Base-by-base conservation (phyloP, 1,284 basidiomycete species). In the Entoloma clypeatum region DNA sequence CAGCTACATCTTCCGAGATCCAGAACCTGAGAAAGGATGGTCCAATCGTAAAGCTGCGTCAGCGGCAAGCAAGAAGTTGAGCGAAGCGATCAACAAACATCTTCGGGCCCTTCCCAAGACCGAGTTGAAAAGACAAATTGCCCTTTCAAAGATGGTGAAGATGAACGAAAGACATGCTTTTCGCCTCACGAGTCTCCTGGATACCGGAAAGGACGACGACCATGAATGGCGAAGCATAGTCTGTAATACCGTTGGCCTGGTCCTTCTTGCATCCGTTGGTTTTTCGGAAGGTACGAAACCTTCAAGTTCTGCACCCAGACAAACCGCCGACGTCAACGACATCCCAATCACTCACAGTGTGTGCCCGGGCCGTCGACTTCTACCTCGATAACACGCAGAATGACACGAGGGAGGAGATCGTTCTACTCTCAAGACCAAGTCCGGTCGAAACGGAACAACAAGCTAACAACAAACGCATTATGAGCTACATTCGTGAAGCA, bases 401-500 rank as follows among this genome's bases (percentile, higher is more conserved):
- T 7, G 43, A 53, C 10, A 62, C 69, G 43, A 54, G 61, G 7
- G 57, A 57, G 0, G 54, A 62, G 39, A 63, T 75, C 30, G 48
- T 63, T 16, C 43, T 50, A 21, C 52, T 71, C 9, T 52, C 57
- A n/a, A 47, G 48, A 7, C 28, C 44, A 4, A 9, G 18, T 8
- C 31, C 25, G n/a, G 17, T 27, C 13, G 44, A 51, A 6, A 41
- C 43, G n/a, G 35, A 28, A n/a, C 53, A 51, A 14, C 50, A 55
- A 13, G 61, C 64, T 27, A 44, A 43, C 7, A 52, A 58, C 9
- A 56, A 58, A 41, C 45, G 58, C 16, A 52, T 73, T 19, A 57
- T 57, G 29, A 69, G 67, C 2, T 74, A 72, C 53, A 65, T 72
- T 11, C 54, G 65, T 11, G 70, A 73, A 47, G 72, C 64, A 11